Conservation (phyloP, 106 monocot genomes). For the Dactylorhiza incarnata region DNA sequence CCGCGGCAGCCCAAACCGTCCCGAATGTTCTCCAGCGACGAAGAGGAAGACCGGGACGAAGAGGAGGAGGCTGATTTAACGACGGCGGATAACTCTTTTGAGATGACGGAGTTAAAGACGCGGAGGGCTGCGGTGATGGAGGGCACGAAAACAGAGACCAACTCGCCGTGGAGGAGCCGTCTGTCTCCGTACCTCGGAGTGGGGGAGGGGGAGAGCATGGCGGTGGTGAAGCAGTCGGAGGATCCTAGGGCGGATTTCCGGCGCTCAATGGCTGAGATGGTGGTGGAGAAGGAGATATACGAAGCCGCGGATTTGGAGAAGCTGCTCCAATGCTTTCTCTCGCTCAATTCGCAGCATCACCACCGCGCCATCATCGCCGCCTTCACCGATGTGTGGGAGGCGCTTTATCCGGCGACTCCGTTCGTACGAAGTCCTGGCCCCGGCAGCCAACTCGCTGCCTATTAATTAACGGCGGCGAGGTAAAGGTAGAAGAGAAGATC, state of each 20-base stretch:
- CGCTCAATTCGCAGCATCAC: constrained; percentile 58
- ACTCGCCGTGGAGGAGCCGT: neutral
- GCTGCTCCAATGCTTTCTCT: constrained; percentile 66
- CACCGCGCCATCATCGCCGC: constrained; percentile 49
- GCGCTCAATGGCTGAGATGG: constrained; percentile 82
- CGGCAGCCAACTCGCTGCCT: neutral
- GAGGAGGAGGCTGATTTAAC: constrained; percentile 1
- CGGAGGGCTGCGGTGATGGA: neutral
- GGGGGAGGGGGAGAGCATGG: constrained; percentile 27
- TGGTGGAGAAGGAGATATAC: constrained; percentile 66
- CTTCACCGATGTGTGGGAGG: constrained; percentile 56
- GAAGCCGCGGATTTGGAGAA: constrained; percentile 48
- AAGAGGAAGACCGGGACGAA: constrained; percentile 27
- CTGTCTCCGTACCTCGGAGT: neutral
- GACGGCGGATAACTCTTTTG: neutral
- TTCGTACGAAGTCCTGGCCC: neutral
- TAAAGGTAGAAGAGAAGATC: neutral
- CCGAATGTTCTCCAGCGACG: constrained; percentile 45
- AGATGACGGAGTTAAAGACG: neutral
- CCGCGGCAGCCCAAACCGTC: constrained; percentile 2
- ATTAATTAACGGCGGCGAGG: neutral
- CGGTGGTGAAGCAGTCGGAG: constrained; percentile 66
- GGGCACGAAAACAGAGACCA: neutral
- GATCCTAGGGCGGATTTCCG: constrained; percentile 70
- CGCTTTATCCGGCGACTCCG: constrained; percentile 28